Evolutionary conservation across 2,329 filamentous ascomycete genomes (phyloP), one percentile per base, ranked within the genome.

Genomic region (Reticulascus tulasneorum): DNA sequence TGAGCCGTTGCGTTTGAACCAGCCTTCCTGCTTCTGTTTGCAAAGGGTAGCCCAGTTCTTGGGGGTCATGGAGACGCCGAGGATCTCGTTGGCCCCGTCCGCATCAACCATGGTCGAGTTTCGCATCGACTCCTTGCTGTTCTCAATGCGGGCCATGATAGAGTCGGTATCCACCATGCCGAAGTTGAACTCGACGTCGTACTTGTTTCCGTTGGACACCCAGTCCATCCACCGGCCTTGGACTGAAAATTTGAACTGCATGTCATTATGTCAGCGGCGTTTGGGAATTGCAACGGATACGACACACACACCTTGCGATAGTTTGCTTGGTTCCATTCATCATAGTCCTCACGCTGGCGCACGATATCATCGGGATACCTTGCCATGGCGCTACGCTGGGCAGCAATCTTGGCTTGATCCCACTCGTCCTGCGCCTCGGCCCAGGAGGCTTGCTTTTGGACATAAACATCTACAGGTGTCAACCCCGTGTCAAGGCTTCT

Each of bases 181-280:
- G 19, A 38, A 38, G 29, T 38, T 23, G 22, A 26, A 38, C 9
- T 38, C 36, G 9, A 38, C 36, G 13, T 32, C 16, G 23, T 33
- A 38, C 29, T 38, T 38, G 29, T 33, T 16, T 6, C 36, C 36
- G 16, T 38, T 32, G 23, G 24, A 16, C n/a, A 33, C 29, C 36
- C 36, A 38, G 24, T 38, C 36, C 36, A 38, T 38, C 9, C 24
- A 38, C 21, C 23, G 17, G 15, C n/a, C 29, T 25, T 38, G 29
- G 7, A 26, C 23, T 15, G n/a, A 19, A 13, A 17, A 15, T 24
- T 38, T 38, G 36, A 26, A 38, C 29, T 30, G 11, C 17, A n/a
- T n/a, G n/a, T n/a, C n/a, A n/a, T n/a, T n/a, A n/a, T n/a, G n/a
- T n/a, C n/a, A n/a, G n/a, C n/a, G n/a, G n/a, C n/a, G n/a, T n/a